Evolutionary conservation across 2,329 filamentous ascomycete genomes (phyloP), one percentile per base, ranked within the genome.

Genomic region (Calonectria honghensis): DNA sequence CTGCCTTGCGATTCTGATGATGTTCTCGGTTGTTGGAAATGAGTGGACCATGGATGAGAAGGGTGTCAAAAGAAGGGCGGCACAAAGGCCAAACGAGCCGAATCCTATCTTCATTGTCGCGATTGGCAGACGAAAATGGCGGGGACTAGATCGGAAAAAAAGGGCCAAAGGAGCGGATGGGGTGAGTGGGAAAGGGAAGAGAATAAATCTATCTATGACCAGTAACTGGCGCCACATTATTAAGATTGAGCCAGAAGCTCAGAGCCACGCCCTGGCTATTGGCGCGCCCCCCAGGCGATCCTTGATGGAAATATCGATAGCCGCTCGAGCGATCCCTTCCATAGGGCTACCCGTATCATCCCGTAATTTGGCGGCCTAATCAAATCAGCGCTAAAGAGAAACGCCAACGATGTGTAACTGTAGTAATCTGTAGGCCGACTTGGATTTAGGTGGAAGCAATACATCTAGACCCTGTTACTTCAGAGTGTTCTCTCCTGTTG

Each of bases 31-130:
- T 7, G 57, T 63, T 63, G 57, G 57, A 3, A 63, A 63, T 13
- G 57, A 29, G 14, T 63, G 35, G 14, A 63, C 57, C 57, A 63
- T 11, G 14, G 57, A 18, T 24, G 57, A 41, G 29, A 63, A 63
- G 4, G 57, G 35, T 3, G 57, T 27, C 11, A 63, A 31, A 5
- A 63, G 57, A 41, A 63, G 18, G 24, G 57, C 32, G 57, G 57
- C 57, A 24, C 57, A 29, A 11, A 63, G 57, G 57, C 57, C 57
- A 13, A 63, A 20, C 14, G 57, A 41, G 10, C 57, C 3, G 14
- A 63, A 29, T 39, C 14, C 57, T 32, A 27, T 37, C n/a, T 63
- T 63, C 35, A 41, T 63, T 63, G 57, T 45, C 37, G 24, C 27
- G 24, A 29, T 41, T 41, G 35, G 24, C 27, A 16, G 6, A 31